phyloP scores from a whole-genome alignment of 352 stramenopile genomes.

The Globisporangium sylvaticum region DNA sequence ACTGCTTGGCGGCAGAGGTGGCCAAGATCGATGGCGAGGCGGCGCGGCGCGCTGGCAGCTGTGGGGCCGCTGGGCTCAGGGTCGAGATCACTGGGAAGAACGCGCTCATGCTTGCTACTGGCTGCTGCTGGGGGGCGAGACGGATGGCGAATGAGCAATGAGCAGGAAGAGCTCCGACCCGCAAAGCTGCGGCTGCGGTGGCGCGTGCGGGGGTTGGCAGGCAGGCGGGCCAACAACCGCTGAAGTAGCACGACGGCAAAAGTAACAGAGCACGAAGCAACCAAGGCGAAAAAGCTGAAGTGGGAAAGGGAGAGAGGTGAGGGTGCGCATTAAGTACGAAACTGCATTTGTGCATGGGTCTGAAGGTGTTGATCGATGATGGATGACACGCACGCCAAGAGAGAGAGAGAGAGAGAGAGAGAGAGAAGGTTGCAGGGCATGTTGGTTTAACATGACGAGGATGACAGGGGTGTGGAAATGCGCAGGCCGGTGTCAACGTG shows the following conservation, averaged over 20 bases:
- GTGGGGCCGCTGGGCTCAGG: constrained; percentile 51
- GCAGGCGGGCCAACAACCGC: background rate
- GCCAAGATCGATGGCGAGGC: constrained; percentile 44
- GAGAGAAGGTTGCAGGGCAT: background rate
- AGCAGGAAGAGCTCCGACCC: constrained; percentile 11
- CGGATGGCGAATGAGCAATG: constrained; percentile 76
- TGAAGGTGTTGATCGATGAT: background rate
- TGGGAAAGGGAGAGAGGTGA: background rate
- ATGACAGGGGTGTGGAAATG: background rate
- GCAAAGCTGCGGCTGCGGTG: constrained; percentile 17
- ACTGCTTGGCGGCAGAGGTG: constrained; percentile 70
- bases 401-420: no score
- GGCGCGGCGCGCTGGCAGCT: constrained; percentile 34
- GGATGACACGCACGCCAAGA: background rate
- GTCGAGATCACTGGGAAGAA: constrained; percentile 79
- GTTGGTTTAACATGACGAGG: background rate
- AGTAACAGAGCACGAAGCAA: constrained; percentile 8
- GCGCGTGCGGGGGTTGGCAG: background rate
- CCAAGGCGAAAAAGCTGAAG: constrained; percentile 6
- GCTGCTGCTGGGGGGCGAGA: constrained; percentile 27
- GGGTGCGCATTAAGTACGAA: background rate
- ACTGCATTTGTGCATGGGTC: background rate
- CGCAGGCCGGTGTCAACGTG: background rate
- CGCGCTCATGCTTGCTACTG: constrained; percentile 52
- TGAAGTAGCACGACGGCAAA: constrained; percentile 5